A percentile compares a stretch with the other conserved stretches of the same genome.
Conservation (phyloP, 306 rosid species). For the Quercus suber region DNA sequence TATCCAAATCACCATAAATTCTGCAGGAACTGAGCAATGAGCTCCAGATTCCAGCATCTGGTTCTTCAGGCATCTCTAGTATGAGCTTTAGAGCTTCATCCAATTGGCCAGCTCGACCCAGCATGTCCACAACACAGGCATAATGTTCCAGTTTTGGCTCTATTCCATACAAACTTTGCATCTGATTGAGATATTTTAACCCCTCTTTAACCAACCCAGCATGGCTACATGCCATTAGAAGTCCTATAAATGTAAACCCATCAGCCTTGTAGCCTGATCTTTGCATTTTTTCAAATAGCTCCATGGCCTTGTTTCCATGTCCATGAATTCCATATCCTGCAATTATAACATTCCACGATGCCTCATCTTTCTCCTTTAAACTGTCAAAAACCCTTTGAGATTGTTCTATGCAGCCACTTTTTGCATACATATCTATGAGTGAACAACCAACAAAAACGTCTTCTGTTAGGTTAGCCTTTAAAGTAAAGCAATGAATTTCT, state of each 20-base stretch:
- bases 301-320: slow-evolving; percentile 58
- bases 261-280: slow-evolving; percentile 50
- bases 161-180: slow-evolving; percentile 52
- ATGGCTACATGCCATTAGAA: slow-evolving; percentile 77
- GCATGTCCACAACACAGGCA: slow-evolving; percentile 82
- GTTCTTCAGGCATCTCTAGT: slow-evolving; percentile 58
- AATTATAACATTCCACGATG: slow-evolving; percentile 74
- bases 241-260: slow-evolving; percentile 66
- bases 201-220: slow-evolving; percentile 70
- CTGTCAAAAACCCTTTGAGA: slow-evolving; percentile 52
- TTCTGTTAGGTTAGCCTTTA: slow-evolving; percentile 42
- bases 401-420: slow-evolving; percentile 69
- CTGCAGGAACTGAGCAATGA: slow-evolving; percentile 82
- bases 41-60: slow-evolving; percentile 78
- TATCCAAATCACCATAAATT: slow-evolving; percentile 50
- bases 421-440: slow-evolving; percentile 80
- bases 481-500: slow-evolving; percentile 65
- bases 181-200: slow-evolving; percentile 45
- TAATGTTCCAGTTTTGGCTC: slow-evolving; percentile 71
- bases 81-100: slow-evolving; percentile 64
- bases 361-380: slow-evolving; percentile 45
- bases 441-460: slow-evolving; percentile 68
- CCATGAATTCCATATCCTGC: slow-evolving; percentile 83
- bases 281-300: slow-evolving; percentile 65
- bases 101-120: slow-evolving; percentile 64